phyloP scores from a whole-genome alignment of 2,329 filamentous ascomycete species.

The Ambrosiella cleistominuta region DNA sequence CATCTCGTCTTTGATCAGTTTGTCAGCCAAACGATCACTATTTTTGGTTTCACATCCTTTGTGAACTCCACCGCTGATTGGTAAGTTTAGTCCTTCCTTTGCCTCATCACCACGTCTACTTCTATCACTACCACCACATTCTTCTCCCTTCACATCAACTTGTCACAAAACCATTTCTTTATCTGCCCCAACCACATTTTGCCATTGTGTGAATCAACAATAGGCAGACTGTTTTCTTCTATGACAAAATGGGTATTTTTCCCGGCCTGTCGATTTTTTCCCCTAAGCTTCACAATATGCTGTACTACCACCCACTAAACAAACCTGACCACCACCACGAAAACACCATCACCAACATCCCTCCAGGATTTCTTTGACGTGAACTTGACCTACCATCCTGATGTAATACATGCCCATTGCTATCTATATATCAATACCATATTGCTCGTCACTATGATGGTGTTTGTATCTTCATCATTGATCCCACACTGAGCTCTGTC shows the following conservation, averaged over 20 bases:
- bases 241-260: too few relatives aligned
- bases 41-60: not conserved
- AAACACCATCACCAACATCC: not conserved
- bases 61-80: not conserved
- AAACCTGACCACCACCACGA: not conserved
- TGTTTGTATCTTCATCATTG: not conserved
- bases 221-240: not conserved
- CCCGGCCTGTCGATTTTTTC: not conserved
- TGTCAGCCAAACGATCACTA: not conserved
- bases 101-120: not conserved
- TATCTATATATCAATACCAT: too few relatives aligned
- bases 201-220: not conserved
- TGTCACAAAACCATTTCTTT: not conserved
- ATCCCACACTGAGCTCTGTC: not conserved
- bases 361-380: too few relatives aligned
- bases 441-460: not conserved
- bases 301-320: too few relatives aligned
- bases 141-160: not conserved
- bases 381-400: too few relatives aligned
- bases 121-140: not conserved
- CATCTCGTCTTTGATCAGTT: slow-evolving; percentile 1
- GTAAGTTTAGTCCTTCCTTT: not conserved
- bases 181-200: not conserved
- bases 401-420: too few relatives aligned
- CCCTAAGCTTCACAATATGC: not conserved